phyloP scores from a whole-genome alignment of 768 basidiomycete genomes.

The Mrakia hoshinonis region DNA sequence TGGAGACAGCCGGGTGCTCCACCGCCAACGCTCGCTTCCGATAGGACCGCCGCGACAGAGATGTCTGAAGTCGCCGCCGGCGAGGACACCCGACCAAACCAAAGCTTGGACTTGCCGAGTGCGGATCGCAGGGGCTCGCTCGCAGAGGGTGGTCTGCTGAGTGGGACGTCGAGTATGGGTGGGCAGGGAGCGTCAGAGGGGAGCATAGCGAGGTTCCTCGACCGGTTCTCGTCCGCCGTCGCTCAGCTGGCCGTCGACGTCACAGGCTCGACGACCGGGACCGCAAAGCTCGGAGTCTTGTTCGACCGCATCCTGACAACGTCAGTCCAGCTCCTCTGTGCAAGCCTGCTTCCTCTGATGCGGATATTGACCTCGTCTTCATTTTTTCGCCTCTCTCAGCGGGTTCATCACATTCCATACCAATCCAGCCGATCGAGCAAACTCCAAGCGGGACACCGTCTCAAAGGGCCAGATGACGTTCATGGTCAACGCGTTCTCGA shows the following conservation, averaged over 20 bases:
- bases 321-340: constrained; percentile 31
- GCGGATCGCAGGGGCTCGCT: neutral
- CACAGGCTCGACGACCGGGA: constrained; percentile 35
- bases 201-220: constrained; percentile 38
- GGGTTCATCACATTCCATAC: constrained; percentile 20
- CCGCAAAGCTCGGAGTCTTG: constrained; percentile 37
- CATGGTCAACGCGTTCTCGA: constrained; percentile 35
- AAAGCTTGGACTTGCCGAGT: neutral
- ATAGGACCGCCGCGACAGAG: neutral
- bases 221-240: constrained; percentile 36
- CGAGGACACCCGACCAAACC: neutral
- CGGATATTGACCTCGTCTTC: too few relatives aligned
- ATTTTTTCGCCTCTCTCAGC: neutral
- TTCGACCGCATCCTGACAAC: constrained; percentile 42
- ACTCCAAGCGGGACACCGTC: constrained; percentile 33
- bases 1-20: constrained; percentile 34
- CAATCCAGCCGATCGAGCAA: neutral
- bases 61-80: neutral
- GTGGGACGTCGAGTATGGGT: neutral
- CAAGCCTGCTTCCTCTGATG: too few relatives aligned
- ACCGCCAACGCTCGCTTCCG: neutral
- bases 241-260: constrained; percentile 35
- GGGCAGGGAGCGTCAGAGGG: neutral
- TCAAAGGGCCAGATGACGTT: constrained; percentile 42
- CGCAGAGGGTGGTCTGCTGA: neutral